phyloP scores from a whole-genome alignment of 345 rosid genomes.

The Trapa incisa region DNA sequence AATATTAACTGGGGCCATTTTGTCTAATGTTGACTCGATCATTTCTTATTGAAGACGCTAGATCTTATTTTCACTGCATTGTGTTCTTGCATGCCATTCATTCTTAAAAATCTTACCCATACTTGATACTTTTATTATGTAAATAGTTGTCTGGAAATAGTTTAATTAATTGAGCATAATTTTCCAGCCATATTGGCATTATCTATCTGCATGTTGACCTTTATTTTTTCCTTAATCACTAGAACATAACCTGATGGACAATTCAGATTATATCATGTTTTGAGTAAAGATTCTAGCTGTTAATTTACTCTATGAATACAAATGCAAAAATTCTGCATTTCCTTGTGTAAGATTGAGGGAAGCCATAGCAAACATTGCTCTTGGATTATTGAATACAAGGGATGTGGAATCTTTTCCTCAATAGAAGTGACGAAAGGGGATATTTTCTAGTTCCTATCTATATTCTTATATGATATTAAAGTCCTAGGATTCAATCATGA shows the following conservation, averaged over 20 bases:
- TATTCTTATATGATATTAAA: too few relatives aligned
- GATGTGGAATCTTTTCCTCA: conserved; percentile 19
- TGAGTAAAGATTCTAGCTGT: neutral
- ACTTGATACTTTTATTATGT: neutral
- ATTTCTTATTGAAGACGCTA: neutral
- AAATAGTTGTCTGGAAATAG: neutral
- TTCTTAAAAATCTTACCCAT: neutral
- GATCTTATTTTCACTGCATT: neutral
- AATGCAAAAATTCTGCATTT: neutral
- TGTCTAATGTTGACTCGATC: neutral
- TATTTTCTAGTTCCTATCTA: too few relatives aligned
- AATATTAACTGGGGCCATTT: too few relatives aligned
- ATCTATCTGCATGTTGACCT: neutral
- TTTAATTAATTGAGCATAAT: neutral
- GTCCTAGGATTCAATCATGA: too few relatives aligned
- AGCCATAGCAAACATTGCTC: conserved; percentile 2
- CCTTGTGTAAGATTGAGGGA: conserved; percentile 11
- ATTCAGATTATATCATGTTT: neutral
- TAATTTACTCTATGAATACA: neutral
- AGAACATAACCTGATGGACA: neutral
- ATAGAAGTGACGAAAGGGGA: conserved; percentile 3
- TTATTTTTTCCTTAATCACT: neutral
- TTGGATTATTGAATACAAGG: conserved; percentile 11
- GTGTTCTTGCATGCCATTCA: neutral
- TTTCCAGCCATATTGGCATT: neutral